A percentile compares a stretch with the other conserved stretches of the same genome.
phyloP scores from a whole-genome alignment of 2,329 filamentous ascomycete genomes.

The Cladosporium oxysporum region DNA sequence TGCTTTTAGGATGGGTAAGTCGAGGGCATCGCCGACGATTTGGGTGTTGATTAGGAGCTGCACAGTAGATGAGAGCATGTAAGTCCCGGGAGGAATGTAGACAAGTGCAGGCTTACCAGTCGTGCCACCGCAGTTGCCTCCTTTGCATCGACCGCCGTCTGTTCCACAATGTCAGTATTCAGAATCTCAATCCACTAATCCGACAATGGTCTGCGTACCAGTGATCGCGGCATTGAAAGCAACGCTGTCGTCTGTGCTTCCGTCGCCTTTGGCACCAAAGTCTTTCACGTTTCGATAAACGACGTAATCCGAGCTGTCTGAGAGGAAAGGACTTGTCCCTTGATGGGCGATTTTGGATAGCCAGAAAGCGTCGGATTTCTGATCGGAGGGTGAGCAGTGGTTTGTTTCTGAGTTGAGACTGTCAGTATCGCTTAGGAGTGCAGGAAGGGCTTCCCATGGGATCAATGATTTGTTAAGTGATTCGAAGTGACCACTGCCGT shows the following conservation, averaged over 20 bases:
- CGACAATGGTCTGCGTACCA: not conserved
- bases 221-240: conserved; percentile 84
- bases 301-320: conserved; percentile 58
- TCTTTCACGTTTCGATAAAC: conserved; percentile 51
- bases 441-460: not conserved
- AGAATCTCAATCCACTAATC: no score
- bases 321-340: conserved; percentile 65
- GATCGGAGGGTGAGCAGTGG: not conserved
- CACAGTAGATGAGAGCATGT: conserved; percentile 71
- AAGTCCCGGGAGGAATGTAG: conserved; percentile 32
- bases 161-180: not conserved
- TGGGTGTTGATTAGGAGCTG: conserved; percentile 90
- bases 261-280: conserved; percentile 55
- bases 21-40: conserved; percentile 75
- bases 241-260: conserved; percentile 77
- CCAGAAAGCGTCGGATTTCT: conserved; percentile 60
- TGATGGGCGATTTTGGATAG: conserved; percentile 67
- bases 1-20: conserved; percentile 64
- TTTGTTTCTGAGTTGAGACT: not conserved
- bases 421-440: not conserved
- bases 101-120: conserved; percentile 57
- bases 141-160: conserved; percentile 49
- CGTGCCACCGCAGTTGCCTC: conserved; percentile 61
- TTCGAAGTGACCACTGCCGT: conserved; percentile 9
- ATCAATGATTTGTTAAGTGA: not conserved